Evolutionary conservation across 176 grass and related monocot species (phyloP).

Genomic region (Phoenix dactylifera): DNA sequence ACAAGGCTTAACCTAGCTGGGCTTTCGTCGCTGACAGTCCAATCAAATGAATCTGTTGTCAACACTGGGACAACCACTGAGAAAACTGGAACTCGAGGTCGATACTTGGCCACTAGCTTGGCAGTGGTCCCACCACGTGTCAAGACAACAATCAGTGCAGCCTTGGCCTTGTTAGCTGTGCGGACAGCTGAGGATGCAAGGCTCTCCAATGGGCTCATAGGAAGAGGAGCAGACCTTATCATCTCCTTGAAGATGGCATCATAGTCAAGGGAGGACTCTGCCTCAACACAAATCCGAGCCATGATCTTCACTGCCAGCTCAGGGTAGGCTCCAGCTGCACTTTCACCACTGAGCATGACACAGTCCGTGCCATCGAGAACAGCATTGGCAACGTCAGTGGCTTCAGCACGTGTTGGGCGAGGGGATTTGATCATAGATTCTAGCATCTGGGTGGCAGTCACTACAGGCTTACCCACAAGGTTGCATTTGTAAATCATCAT

Average conservation of each 20-base stretch:
- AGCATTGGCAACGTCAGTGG: conserved; percentile 88
- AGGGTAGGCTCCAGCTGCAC: conserved; percentile 77
- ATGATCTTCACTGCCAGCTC: conserved; percentile 92
- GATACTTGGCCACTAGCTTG: conserved; percentile 75
- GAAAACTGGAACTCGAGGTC: conserved; percentile 71
- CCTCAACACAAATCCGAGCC: conserved; percentile 78
- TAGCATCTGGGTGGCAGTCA: conserved; percentile 91
- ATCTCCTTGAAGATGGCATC: conserved; percentile 72
- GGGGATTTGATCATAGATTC: conserved; percentile 95
- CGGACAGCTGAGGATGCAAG: conserved; percentile 82
- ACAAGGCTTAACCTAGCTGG: conserved; percentile 76
- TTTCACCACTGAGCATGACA: conserved; percentile 95
- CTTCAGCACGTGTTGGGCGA: conserved; percentile 83
- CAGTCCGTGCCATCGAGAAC: conserved; percentile 89
- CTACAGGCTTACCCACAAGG: conserved; percentile 76
- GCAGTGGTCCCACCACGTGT: conserved; percentile 88
- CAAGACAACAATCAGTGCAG: conserved; percentile 61
- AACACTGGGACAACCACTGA: conserved; percentile 76
- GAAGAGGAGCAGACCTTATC: conserved; percentile 69
- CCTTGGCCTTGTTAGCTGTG: conserved; percentile 77
- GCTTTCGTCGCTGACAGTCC: conserved; percentile 64
- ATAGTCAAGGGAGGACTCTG: conserved; percentile 76
- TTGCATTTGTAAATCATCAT: conserved; percentile 99
- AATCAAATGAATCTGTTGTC: conserved; percentile 67
- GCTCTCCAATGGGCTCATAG: conserved; percentile 82